Evolutionary conservation across 805 yeast genomes (phyloP).

Genomic region (Hemisphaericaspora nanyangensis): DNA sequence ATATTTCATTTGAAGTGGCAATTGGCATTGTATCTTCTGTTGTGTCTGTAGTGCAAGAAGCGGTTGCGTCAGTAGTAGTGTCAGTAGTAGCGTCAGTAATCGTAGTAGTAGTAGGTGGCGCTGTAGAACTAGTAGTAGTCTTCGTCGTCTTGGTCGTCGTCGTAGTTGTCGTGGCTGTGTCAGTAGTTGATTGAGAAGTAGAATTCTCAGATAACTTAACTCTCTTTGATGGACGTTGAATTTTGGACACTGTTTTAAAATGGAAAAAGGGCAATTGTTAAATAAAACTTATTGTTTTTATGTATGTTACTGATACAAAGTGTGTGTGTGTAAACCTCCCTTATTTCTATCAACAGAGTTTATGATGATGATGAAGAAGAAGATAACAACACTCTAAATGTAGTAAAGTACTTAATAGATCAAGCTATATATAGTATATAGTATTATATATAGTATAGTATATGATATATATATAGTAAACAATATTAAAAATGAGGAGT

Average conservation of each 20-base stretch:
- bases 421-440: too few relatives aligned
- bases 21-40: conserved; percentile 4
- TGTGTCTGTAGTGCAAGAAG: neutral
- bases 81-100: neutral
- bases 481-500: too few relatives aligned
- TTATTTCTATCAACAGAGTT: too few relatives aligned
- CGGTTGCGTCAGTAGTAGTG: neutral
- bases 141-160: neutral
- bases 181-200: neutral
- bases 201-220: conserved; percentile 1
- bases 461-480: too few relatives aligned
- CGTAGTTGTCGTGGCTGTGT: neutral
- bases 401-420: too few relatives aligned
- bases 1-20: conserved; percentile 20
- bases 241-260: conserved; percentile 1
- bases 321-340: too few relatives aligned
- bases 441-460: too few relatives aligned
- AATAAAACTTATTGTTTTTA: too few relatives aligned
- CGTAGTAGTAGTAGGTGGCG: neutral
- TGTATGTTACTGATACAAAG: too few relatives aligned
- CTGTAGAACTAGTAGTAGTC: neutral
- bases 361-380: too few relatives aligned
- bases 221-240: conserved; percentile 7
- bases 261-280: too few relatives aligned
- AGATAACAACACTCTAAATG: too few relatives aligned